phyloP scores from a whole-genome alignment of 139 green algal genomes.

The Zygnema circumcarinatum region DNA sequence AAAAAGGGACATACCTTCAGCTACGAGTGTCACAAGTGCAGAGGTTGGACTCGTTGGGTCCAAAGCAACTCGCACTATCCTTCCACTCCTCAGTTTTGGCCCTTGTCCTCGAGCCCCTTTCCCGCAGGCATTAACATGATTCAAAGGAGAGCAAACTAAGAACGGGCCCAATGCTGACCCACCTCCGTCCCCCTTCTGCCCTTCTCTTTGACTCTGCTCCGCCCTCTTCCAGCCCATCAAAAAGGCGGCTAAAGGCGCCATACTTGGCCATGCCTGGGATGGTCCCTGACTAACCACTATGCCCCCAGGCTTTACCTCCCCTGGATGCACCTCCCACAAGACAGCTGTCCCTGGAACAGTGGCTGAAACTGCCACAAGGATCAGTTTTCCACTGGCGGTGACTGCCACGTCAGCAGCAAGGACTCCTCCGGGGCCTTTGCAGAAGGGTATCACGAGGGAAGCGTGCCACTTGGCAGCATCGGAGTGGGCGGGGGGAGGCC shows the following conservation, averaged over 20 bases:
- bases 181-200: background rate
- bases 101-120: background rate
- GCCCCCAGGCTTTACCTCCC: background rate
- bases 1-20: conserved; percentile 1
- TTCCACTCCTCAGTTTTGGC: background rate
- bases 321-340: conserved; percentile 29
- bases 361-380: conserved; percentile 16
- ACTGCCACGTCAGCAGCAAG: conserved; percentile 27
- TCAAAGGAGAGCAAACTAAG: background rate
- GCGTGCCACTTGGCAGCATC: conserved; percentile 3
- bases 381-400: conserved; percentile 21
- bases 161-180: background rate
- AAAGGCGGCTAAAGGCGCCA: background rate
- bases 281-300: background rate
- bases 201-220: background rate
- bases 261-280: background rate
- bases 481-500: background rate
- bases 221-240: background rate
- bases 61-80: conserved; percentile 17
- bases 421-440: background rate
- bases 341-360: conserved; percentile 6
- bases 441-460: conserved; percentile 11
- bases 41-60: background rate
- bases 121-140: background rate
- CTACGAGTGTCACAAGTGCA: conserved; percentile 9